Evolutionary conservation across 306 rosid genomes (phyloP).

Genomic region (Astragalus membranaceus): DNA sequence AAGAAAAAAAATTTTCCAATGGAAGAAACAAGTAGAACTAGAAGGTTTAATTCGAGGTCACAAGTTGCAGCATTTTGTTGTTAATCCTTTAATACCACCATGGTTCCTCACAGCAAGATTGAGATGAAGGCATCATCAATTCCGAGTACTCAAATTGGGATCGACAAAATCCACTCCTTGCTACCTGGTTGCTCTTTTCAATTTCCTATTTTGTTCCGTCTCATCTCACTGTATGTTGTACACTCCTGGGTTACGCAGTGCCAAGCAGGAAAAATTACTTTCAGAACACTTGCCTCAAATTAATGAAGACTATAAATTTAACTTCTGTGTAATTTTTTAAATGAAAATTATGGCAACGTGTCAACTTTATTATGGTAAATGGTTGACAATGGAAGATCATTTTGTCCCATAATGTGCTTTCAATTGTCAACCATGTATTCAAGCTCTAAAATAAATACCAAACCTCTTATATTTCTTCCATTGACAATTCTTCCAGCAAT

Average conservation of each 20-base stretch:
- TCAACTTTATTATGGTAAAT: neutral
- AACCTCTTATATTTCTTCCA: conserved; percentile 6
- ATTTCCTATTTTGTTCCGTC: neutral
- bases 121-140: neutral
- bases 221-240: neutral
- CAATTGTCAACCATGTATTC: neutral
- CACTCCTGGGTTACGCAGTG: neutral
- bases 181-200: neutral
- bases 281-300: neutral
- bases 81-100: neutral
- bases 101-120: neutral
- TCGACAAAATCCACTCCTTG: neutral
- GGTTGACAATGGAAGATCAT: neutral
- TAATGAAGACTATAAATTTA: neutral
- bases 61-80: neutral
- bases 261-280: neutral
- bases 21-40: neutral
- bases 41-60: neutral
- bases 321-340: neutral
- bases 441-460: neutral
- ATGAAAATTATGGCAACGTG: neutral
- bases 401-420: conserved; percentile 5
- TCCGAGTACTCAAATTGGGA: neutral
- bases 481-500: conserved; percentile 3
- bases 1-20: neutral